Conservation (phyloP, 257 asterid genomes). For the Fraxinus excelsior region DNA sequence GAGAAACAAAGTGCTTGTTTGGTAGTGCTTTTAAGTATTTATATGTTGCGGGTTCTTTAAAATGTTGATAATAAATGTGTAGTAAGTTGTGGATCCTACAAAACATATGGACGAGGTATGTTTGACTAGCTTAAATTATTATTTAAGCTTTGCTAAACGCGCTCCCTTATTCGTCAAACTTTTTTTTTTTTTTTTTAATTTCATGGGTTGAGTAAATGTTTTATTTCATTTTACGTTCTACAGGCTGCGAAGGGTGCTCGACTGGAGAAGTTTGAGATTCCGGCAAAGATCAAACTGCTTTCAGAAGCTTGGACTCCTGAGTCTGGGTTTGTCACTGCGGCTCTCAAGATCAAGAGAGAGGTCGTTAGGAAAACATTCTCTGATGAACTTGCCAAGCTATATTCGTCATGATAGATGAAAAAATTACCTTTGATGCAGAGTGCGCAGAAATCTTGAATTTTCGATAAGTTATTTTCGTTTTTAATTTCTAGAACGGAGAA, state of each 20-base stretch:
- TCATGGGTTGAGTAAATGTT: neutral
- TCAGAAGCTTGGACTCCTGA: slow-evolving; percentile 60
- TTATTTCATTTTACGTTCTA: neutral
- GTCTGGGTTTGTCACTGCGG: slow-evolving; percentile 59
- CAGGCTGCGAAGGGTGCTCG: slow-evolving; percentile 52
- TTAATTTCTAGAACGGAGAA: neutral
- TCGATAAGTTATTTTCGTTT: neutral
- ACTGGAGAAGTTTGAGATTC: slow-evolving; percentile 52
- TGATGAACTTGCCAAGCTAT: slow-evolving; percentile 65
- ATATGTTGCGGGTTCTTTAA: no score
- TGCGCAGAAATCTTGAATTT: slow-evolving; percentile 25
- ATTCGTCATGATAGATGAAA: slow-evolving; percentile 43
- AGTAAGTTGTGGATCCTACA: no score
- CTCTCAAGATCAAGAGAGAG: slow-evolving; percentile 55
- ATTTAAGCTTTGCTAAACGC: no score
- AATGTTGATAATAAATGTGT: no score
- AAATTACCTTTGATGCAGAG: slow-evolving; percentile 22
- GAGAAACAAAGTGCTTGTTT: neutral
- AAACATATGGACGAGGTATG: no score
- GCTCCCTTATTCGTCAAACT: neutral
- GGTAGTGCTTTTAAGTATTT: no score
- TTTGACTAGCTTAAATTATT: no score
- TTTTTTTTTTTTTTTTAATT: neutral
- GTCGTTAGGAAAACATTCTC: slow-evolving; percentile 70
- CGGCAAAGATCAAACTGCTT: slow-evolving; percentile 45